Percentiles rank a stretch among this genome's conserved stretches.
Evolutionary conservation across 768 basidiomycete genomes (phyloP).

Genomic region (Auricularia heimuer): DNA sequence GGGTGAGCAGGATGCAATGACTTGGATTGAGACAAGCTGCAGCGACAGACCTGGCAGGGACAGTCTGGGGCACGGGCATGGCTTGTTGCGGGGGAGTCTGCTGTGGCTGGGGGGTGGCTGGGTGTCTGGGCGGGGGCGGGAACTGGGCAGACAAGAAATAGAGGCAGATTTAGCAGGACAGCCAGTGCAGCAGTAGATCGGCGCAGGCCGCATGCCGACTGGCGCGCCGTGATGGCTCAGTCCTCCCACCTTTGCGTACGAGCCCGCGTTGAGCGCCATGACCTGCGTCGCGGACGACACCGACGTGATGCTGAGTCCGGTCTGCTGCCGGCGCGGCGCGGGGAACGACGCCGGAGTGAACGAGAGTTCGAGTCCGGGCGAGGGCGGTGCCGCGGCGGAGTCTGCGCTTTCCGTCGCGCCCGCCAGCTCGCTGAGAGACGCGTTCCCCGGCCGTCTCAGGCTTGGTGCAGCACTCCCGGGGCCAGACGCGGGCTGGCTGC

Average conservation of each 20-base stretch:
- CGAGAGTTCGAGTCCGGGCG: too few relatives aligned
- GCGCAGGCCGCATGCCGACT: not conserved
- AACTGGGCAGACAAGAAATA: not conserved
- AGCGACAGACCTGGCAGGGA: conserved; percentile 34
- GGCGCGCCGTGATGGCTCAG: not conserved
- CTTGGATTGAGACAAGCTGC: not conserved
- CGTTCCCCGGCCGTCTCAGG: too few relatives aligned
- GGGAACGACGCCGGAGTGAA: not conserved
- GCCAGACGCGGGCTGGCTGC: too few relatives aligned
- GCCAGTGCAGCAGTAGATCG: not conserved
- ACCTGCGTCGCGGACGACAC: not conserved
- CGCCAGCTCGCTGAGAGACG: too few relatives aligned
- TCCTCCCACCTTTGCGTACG: not conserved
- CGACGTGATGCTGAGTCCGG: not conserved
- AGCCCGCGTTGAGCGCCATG: not conserved
- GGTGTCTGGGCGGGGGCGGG: not conserved
- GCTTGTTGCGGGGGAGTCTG: not conserved
- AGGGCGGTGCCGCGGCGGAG: too few relatives aligned
- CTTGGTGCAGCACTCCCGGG: too few relatives aligned
- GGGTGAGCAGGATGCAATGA: not conserved
- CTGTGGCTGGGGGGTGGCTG: not conserved
- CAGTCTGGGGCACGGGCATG: conserved; percentile 24
- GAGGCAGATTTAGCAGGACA: not conserved
- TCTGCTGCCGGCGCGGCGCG: not conserved
- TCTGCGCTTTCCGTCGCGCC: too few relatives aligned